Conservation (phyloP, 169 alveolate species). For the Plasmodium gallinaceum region DNA sequence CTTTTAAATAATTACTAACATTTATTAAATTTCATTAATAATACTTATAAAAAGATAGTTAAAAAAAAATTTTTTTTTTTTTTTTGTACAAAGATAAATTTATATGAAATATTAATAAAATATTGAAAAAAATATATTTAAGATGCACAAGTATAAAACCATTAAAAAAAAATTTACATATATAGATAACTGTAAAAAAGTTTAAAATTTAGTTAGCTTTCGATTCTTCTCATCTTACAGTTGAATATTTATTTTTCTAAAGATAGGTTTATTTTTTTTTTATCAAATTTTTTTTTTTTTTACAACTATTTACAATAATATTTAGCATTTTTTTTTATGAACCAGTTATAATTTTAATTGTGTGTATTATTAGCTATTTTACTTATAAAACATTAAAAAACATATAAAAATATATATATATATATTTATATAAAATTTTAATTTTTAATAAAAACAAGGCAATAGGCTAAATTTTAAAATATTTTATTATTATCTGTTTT, state of each 20-base stretch:
- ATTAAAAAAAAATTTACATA: conserved; percentile 19
- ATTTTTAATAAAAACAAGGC: conserved; percentile 39
- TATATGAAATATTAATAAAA: conserved; percentile 11
- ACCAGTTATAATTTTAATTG: conserved; percentile 42
- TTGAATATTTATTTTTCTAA: neutral
- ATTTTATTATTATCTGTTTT: conserved; percentile 30
- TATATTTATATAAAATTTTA: conserved; percentile 27
- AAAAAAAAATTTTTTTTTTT: conserved; percentile 11
- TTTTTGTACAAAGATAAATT: neutral
- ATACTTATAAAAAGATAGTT: conserved; percentile 1
- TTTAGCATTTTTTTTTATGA: conserved; percentile 41
- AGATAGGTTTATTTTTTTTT: conserved; percentile 24
- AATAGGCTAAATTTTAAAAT: conserved; percentile 33
- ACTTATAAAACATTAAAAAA: neutral
- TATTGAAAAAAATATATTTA: conserved; percentile 3
- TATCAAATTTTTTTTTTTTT: conserved; percentile 32
- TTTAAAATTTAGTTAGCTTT: conserved; percentile 40
- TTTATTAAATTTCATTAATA: conserved; percentile 12
- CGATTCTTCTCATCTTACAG: neutral
- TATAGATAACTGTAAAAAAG: neutral
- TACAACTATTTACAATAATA: conserved; percentile 14
- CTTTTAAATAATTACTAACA: conserved; percentile 23
- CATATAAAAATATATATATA: conserved; percentile 13
- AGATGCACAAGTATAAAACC: conserved; percentile 37
- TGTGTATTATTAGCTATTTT: conserved; percentile 72